A percentile compares a stretch with the other conserved stretches of the same genome.
Evolutionary conservation across 208 protist species (phyloP).

Genomic region (Blastocrithidia nonstop): DNA sequence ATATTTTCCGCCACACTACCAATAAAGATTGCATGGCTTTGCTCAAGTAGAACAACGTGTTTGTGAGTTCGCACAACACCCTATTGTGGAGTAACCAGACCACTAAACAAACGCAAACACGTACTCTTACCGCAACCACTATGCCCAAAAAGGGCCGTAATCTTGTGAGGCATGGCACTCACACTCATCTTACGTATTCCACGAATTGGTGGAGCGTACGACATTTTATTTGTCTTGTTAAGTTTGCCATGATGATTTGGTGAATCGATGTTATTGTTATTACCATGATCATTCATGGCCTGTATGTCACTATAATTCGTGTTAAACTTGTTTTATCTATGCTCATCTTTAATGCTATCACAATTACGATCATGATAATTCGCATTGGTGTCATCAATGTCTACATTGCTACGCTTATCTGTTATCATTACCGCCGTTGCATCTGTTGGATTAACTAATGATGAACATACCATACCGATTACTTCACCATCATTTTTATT

Average conservation of each 20-base stretch:
- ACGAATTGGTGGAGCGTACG: constrained; percentile 4
- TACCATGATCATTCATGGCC: no score
- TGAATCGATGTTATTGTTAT: no score
- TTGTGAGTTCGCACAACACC: constrained; percentile 34
- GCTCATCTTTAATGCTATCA: no score
- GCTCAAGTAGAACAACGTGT: constrained; percentile 40
- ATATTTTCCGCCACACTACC: constrained; percentile 69
- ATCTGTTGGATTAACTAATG: no score
- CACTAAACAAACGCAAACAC: constrained; percentile 36
- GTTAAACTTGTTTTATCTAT: no score
- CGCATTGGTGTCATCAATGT: no score
- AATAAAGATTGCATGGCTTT: constrained; percentile 63
- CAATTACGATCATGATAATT: no score
- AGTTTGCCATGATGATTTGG: not conserved
- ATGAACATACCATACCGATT: no score
- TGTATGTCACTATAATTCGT: no score
- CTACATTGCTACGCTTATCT: no score
- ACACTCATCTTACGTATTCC: constrained; percentile 27
- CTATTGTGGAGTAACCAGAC: constrained; percentile 22
- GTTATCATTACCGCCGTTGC: no score
- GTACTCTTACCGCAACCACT: constrained; percentile 74
- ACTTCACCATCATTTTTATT: no score
- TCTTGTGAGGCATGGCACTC: constrained; percentile 11
- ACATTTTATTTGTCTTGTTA: not conserved
- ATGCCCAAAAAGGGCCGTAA: constrained; percentile 51